Percentiles rank a stretch among this genome's conserved stretches.
Evolutionary conservation across 1,284 basidiomycete species (phyloP).

Genomic region (Cutaneotrichosporon cavernicola): DNA sequence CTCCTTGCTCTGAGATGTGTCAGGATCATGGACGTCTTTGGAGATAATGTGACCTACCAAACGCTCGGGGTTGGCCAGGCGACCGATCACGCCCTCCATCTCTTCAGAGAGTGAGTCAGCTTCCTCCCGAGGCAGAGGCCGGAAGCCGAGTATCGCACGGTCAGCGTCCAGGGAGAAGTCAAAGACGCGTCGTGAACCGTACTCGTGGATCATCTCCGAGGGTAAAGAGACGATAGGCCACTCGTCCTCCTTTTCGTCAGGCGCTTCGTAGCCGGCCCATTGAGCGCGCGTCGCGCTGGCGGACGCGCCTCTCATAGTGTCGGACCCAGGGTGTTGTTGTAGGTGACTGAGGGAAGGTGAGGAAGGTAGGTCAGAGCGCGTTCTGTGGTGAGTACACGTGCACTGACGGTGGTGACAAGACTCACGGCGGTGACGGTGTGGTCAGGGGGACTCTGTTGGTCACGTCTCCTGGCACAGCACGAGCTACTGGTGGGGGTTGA

Average conservation of each 20-base stretch:
- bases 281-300: conserved; percentile 3
- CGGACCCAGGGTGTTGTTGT: background rate
- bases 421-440: background rate
- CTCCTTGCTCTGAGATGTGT: background rate
- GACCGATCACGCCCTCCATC: background rate
- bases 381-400: background rate
- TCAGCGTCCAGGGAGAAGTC: background rate
- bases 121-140: background rate
- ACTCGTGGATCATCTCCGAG: background rate
- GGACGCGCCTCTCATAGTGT: background rate
- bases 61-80: background rate
- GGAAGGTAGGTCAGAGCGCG: background rate
- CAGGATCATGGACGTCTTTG: background rate
- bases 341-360: background rate
- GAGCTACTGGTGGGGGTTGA: background rate
- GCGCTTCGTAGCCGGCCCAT: background rate
- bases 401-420: background rate
- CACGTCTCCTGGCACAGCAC: background rate
- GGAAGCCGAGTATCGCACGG: background rate
- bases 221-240: background rate
- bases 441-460: background rate
- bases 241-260: background rate
- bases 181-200: background rate
- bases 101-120: background rate
- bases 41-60: background rate